Evolutionary conservation across 345 rosid species (phyloP).

Genomic region (Lepidium sativum): DNA sequence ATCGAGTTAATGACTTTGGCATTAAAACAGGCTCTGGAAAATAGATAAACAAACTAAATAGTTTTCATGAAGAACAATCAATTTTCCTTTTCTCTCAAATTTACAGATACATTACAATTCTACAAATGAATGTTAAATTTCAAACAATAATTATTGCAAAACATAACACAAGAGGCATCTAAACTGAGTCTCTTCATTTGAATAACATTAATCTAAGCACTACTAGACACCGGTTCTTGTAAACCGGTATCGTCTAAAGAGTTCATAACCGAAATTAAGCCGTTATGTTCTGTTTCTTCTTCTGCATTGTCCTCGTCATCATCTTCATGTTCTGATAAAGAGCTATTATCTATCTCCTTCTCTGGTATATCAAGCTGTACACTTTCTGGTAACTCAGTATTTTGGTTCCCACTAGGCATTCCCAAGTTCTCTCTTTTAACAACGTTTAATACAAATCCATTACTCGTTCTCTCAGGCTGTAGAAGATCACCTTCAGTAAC

Average conservation of each 20-base stretch:
- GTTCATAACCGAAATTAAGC: background rate
- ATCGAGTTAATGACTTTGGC: too few species aligned
- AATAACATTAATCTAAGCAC: conserved; percentile 13
- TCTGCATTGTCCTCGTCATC: conserved; percentile 1
- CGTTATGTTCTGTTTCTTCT: background rate
- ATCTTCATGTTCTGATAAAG: conserved; percentile 46
- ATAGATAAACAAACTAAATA: too few species aligned
- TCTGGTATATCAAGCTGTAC: conserved; percentile 62
- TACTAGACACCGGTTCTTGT: conserved; percentile 16
- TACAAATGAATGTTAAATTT: background rate
- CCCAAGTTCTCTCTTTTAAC: conserved; percentile 61
- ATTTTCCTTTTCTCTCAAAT: background rate
- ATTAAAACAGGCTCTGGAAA: rapidly evolving
- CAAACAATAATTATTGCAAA: conserved; percentile 10
- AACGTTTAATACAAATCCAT: conserved; percentile 68
- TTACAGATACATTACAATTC: background rate
- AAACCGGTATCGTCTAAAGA: conserved; percentile 6
- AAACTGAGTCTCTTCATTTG: background rate
- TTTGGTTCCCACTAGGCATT: conserved; percentile 27
- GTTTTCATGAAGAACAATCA: too few species aligned
- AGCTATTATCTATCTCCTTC: conserved; percentile 62
- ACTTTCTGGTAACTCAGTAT: conserved; percentile 48
- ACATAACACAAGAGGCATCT: background rate
- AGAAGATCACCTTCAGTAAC: conserved; percentile 81
- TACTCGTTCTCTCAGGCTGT: conserved; percentile 63